Percentiles rank a stretch among this genome's conserved stretches.
phyloP scores from a whole-genome alignment of 768 basidiomycete genomes.

The Lyophyllum atratum region DNA sequence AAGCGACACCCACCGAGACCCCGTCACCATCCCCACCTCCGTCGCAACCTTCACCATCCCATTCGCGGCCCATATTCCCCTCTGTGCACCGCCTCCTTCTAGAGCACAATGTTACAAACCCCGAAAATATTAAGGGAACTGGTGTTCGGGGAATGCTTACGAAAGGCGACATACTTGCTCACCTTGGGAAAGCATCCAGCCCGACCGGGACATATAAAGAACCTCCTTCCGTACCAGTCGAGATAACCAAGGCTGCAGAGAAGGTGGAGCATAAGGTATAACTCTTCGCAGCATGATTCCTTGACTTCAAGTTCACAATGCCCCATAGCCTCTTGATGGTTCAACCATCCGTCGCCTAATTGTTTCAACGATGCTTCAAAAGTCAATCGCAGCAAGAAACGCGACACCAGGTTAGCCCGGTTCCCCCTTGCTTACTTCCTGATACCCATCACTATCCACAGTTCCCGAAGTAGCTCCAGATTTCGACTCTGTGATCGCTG shows the following conservation, averaged over 20 bases:
- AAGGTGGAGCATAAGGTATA: constrained; percentile 31
- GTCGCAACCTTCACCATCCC: constrained; percentile 40
- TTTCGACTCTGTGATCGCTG: constrained; percentile 75
- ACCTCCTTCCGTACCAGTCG: constrained; percentile 31
- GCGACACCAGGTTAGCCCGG: constrained; percentile 39
- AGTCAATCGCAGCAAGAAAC: constrained; percentile 51
- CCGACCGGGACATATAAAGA: constrained; percentile 77
- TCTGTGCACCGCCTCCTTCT: constrained; percentile 83
- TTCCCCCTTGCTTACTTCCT: background rate
- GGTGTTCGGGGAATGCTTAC: constrained; percentile 93
- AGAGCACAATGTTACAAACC: constrained; percentile 60
- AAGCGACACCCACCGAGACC: constrained; percentile 25
- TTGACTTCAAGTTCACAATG: background rate
- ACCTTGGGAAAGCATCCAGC: constrained; percentile 79
- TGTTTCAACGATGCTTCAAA: constrained; percentile 57
- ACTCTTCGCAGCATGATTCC: background rate
- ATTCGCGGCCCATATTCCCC: constrained; percentile 81
- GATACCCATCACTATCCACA: constrained; percentile 24
- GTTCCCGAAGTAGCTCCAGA: constrained; percentile 44
- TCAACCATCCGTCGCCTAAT: constrained; percentile 66
- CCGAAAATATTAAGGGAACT: constrained; percentile 79
- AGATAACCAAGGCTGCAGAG: constrained; percentile 34
- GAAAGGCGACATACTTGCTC: constrained; percentile 91
- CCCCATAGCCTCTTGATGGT: constrained; percentile 57
- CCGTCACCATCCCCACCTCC: constrained; percentile 30